Conservation (phyloP, 768 basidiomycete species). For the Tephrocybe sp. region DNA sequence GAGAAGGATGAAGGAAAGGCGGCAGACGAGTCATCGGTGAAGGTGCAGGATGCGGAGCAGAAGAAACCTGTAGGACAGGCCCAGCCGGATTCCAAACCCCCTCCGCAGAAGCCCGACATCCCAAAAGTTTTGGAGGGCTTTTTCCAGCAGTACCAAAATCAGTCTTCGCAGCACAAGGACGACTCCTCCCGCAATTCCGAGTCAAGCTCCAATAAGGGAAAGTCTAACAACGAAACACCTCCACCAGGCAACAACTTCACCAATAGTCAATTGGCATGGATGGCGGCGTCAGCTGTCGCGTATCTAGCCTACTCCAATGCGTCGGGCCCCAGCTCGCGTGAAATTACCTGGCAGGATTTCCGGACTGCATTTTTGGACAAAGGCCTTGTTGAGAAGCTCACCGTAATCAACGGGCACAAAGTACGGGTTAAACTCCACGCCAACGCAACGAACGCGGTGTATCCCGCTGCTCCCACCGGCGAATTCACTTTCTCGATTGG, state of each 20-base stretch:
- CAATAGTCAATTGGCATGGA: conserved; percentile 53
- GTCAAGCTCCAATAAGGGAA: conserved; percentile 37
- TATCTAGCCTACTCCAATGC: conserved; percentile 68
- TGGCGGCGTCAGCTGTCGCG: conserved; percentile 54
- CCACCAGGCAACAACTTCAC: conserved; percentile 56
- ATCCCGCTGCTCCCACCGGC: conserved; percentile 57
- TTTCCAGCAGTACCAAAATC: conserved; percentile 65
- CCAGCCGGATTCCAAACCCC: conserved; percentile 20
- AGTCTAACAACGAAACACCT: conserved; percentile 36
- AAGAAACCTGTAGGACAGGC: conserved; percentile 7
- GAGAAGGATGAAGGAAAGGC: conserved; percentile 35
- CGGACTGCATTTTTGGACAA: conserved; percentile 95
- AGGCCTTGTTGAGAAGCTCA: conserved; percentile 91
- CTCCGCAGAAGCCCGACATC: conserved; percentile 41
- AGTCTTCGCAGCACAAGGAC: conserved; percentile 39
- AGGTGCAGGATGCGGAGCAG: conserved; percentile 10
- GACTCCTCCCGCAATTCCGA: conserved; percentile 30
- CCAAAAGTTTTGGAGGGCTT: conserved; percentile 77
- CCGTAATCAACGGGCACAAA: conserved; percentile 86
- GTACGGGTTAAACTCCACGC: conserved; percentile 93
- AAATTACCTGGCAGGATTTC: conserved; percentile 99
- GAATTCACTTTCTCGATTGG: conserved; percentile 97
- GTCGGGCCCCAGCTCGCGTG: conserved; percentile 58
- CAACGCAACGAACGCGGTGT: conserved; percentile 80
- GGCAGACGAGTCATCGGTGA: conserved; percentile 5